phyloP scores from a whole-genome alignment of 306 rosid genomes.

The Argentina anserina region DNA sequence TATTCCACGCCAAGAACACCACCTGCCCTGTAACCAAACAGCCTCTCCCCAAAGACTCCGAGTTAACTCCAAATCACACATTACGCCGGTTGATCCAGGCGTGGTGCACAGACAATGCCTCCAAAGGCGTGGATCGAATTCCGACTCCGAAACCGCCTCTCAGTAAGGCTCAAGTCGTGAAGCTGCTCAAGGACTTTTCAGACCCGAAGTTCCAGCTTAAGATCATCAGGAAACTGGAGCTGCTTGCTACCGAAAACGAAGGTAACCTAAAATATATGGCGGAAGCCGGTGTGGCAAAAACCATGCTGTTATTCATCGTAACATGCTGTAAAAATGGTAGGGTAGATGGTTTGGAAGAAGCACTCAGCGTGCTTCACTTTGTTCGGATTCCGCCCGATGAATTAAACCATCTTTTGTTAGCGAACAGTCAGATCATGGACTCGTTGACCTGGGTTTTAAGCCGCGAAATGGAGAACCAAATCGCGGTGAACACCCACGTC shows the following conservation, averaged over 20 bases:
- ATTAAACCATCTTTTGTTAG: slow-evolving; percentile 10
- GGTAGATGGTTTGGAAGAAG: slow-evolving; percentile 48
- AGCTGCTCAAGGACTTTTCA: slow-evolving; percentile 35
- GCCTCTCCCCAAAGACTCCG: slow-evolving; percentile 37
- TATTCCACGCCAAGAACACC: slow-evolving; percentile 37
- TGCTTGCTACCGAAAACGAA: slow-evolving; percentile 39
- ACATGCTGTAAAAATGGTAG: slow-evolving; percentile 20
- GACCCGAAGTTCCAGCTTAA: slow-evolving; percentile 29
- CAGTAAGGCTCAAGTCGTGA: slow-evolving; percentile 34
- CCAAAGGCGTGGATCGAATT: slow-evolving; percentile 41
- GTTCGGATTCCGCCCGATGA: slow-evolving; percentile 33
- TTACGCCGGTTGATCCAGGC: slow-evolving; percentile 70
- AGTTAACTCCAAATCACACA: slow-evolving; percentile 67
- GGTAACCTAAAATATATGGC: slow-evolving; percentile 45
- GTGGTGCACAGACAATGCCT: slow-evolving; percentile 58
- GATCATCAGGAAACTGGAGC: slow-evolving; percentile 32
- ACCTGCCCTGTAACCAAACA: slow-evolving; percentile 64
- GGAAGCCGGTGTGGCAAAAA: slow-evolving; percentile 42
- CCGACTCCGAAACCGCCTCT: slow-evolving; percentile 63
- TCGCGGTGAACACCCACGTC: slow-evolving; percentile 33
- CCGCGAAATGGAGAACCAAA: slow-evolving; percentile 13
- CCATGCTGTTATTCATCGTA: slow-evolving; percentile 37
- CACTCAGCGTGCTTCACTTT: slow-evolving; percentile 39
- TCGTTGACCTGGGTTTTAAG: slow-evolving; percentile 46
- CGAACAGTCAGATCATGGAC: slow-evolving; percentile 29